Conservation (phyloP, 176 grass and related monocot species). For the Dendrocalamus sinicus region DNA sequence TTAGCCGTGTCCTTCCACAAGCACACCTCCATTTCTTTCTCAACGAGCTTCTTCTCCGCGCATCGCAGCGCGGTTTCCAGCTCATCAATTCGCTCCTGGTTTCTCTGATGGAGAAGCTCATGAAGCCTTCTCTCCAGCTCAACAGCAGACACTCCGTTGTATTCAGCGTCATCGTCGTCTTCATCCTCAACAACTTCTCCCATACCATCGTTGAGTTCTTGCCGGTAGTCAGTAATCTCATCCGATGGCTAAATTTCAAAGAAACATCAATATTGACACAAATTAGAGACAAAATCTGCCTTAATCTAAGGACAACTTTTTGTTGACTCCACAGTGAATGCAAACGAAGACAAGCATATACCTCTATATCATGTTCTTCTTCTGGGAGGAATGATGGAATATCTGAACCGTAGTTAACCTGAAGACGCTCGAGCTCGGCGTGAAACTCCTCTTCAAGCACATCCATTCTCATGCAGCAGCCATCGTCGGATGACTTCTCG, state of each 20-base stretch:
- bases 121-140: constrained; percentile 63
- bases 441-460: constrained; percentile 63
- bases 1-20: constrained; percentile 56
- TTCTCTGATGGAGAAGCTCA: constrained; percentile 59
- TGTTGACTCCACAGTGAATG: neutral
- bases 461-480: constrained; percentile 37
- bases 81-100: constrained; percentile 54
- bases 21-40: constrained; percentile 57
- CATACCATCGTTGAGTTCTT: neutral
- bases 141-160: constrained; percentile 29
- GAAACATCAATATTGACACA: neutral
- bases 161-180: neutral
- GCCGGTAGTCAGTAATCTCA: neutral
- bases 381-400: neutral
- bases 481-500: constrained; percentile 10
- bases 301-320: neutral
- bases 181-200: neutral
- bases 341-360: constrained; percentile 5
- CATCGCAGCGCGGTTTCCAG: constrained; percentile 49
- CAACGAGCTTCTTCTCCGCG: constrained; percentile 48
- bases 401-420: constrained; percentile 25
- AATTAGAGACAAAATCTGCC: neutral
- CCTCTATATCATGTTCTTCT: constrained; percentile 32
- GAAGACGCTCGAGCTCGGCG: constrained; percentile 52
- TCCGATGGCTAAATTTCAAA: neutral